Evolutionary conservation across 345 rosid genomes (phyloP).

Genomic region (Heritiera littoralis): DNA sequence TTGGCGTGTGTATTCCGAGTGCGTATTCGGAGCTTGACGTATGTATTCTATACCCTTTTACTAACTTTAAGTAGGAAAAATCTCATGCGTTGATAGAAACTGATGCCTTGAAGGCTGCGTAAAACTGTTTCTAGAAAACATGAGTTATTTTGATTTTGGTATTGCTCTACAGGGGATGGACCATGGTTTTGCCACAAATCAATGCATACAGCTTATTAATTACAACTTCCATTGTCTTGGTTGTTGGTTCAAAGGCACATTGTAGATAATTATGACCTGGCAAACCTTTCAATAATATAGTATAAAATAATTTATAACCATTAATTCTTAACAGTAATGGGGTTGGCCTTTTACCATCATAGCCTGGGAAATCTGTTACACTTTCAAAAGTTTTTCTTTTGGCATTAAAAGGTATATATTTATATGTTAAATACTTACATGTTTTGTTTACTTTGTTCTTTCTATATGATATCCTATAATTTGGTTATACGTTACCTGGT

Average conservation of each 20-base stretch:
- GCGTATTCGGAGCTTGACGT: slow-evolving; percentile 77
- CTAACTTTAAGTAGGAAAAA: neutral
- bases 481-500: neutral
- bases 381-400: neutral
- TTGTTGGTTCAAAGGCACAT: slow-evolving; percentile 1
- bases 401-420: neutral
- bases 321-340: neutral
- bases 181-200: neutral
- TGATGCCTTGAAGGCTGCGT: neutral
- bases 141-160: neutral
- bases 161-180: neutral
- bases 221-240: neutral
- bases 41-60: slow-evolving; percentile 27
- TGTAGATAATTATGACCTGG: neutral
- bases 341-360: neutral
- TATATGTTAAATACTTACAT: neutral
- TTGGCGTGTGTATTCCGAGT: slow-evolving; percentile 41
- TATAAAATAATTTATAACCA: neutral
- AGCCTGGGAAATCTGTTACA: neutral
- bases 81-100: slow-evolving; percentile 1
- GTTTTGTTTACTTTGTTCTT: neutral
- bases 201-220: neutral
- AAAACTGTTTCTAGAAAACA: neutral
- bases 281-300: neutral
- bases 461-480: neutral